Conservation (phyloP, 495 filamentous ascomycete species). For the Penicillium desertorum region DNA sequence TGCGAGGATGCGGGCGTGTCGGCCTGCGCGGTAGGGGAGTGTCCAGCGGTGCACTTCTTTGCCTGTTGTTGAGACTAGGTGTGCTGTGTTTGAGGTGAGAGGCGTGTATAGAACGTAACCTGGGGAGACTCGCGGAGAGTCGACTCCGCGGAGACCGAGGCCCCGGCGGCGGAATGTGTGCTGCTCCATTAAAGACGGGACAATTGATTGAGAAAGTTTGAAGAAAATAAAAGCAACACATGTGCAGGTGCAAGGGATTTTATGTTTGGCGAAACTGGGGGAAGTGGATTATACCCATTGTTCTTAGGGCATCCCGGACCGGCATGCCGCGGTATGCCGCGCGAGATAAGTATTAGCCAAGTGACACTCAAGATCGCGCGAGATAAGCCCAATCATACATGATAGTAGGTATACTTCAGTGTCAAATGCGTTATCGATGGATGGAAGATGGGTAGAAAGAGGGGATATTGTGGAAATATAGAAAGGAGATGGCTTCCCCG, state of each 20-base stretch:
- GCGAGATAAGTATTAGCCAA: slow-evolving; percentile 21
- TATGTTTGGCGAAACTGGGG: slow-evolving; percentile 1
- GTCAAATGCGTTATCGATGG: neutral
- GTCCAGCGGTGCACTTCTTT: slow-evolving; percentile 47
- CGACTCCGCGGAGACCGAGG: slow-evolving; percentile 44
- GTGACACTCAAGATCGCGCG: slow-evolving; percentile 21
- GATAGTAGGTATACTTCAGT: slow-evolving; percentile 14
- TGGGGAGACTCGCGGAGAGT: slow-evolving; percentile 35
- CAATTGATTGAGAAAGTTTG: neutral
- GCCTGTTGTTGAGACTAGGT: slow-evolving; percentile 43
- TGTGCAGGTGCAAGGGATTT: neutral
- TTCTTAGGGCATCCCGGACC: slow-evolving; percentile 23
- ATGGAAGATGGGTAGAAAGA: neutral
- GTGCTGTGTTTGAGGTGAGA: slow-evolving; percentile 41
- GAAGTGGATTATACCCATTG: neutral
- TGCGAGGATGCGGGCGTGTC: slow-evolving; percentile 44
- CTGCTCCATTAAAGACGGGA: slow-evolving; percentile 37
- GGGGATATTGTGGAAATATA: slow-evolving; percentile 5
- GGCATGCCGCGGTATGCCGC: slow-evolving; percentile 35
- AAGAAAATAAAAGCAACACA: neutral
- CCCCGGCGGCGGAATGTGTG: slow-evolving; percentile 45
- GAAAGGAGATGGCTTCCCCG: slow-evolving; percentile 3
- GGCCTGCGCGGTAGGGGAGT: slow-evolving; percentile 41
- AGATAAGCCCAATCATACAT: slow-evolving; percentile 22
- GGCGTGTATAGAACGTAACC: slow-evolving; percentile 47